Conservation (phyloP, 306 rosid genomes). For the Castanopsis chinensis region DNA sequence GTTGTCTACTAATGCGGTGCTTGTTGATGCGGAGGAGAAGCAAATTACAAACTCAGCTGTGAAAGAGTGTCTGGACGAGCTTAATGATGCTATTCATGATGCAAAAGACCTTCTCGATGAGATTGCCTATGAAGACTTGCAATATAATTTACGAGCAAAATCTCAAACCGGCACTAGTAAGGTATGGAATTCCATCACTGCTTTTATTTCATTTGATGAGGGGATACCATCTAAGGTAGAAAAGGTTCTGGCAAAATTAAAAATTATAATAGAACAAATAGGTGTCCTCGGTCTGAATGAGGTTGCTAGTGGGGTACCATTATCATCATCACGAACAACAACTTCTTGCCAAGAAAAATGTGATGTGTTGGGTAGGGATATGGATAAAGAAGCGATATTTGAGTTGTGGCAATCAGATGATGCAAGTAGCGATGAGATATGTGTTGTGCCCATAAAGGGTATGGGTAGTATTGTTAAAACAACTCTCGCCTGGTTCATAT, state of each 20-base stretch:
- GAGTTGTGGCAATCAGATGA: neutral
- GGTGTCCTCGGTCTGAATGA: neutral
- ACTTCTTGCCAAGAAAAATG: neutral
- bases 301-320: neutral
- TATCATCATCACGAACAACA: neutral
- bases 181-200: neutral
- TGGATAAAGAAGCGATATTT: neutral
- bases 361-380: constrained; percentile 16
- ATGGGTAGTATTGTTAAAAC: constrained; percentile 20
- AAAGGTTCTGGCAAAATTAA: neutral
- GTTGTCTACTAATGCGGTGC: neutral
- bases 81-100: neutral
- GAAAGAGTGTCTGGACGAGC: constrained; percentile 11
- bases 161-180: neutral
- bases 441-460: constrained; percentile 10
- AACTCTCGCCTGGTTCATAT: constrained; percentile 1
- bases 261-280: neutral
- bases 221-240: neutral
- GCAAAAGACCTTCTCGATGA: constrained; percentile 9
- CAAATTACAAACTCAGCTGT: neutral
- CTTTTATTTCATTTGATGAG: neutral
- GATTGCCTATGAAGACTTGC: neutral
- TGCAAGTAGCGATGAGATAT: neutral
- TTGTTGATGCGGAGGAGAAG: constrained; percentile 26
- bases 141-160: neutral